phyloP scores from a whole-genome alignment of 352 stramenopile genomes.

The Discostella stelligera region DNA sequence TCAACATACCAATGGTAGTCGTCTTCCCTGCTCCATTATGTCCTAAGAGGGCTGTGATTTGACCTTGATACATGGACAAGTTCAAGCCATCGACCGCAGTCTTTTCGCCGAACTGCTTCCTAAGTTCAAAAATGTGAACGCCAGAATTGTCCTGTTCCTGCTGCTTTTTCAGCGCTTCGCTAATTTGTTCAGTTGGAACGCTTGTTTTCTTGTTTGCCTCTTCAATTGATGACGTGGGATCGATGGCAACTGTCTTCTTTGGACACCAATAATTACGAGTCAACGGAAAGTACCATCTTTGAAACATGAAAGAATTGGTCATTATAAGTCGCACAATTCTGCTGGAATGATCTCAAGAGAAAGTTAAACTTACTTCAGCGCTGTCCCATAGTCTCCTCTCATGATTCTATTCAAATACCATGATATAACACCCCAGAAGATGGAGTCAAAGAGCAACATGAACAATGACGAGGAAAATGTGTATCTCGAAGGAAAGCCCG shows the following conservation, averaged over 20 bases:
- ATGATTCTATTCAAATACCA: constrained; percentile 79
- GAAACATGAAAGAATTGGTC: too few relatives aligned
- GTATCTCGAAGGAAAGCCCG: constrained; percentile 69
- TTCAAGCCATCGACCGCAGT: constrained; percentile 74
- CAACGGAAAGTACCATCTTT: constrained; percentile 68
- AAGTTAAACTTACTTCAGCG: constrained; percentile 22
- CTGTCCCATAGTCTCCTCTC: constrained; percentile 67
- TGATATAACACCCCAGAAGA: constrained; percentile 67
- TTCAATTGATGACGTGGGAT: constrained; percentile 18
- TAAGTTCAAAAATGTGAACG: constrained; percentile 72
- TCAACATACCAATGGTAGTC: constrained; percentile 94
- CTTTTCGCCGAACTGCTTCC: constrained; percentile 80
- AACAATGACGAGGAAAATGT: constrained; percentile 54
- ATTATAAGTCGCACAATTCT: too few relatives aligned
- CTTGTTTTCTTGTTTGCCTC: constrained; percentile 10
- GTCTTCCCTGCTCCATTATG: constrained; percentile 86
- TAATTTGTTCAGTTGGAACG: constrained; percentile 63
- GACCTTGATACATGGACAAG: constrained; percentile 72
- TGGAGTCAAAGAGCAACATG: constrained; percentile 58
- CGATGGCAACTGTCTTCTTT: constrained; percentile 23
- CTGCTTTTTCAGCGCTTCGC: constrained; percentile 54
- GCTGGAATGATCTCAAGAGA: too few relatives aligned
- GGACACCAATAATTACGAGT: constrained; percentile 69
- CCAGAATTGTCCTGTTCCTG: constrained; percentile 50
- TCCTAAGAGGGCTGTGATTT: constrained; percentile 76